These are phyloP conservation scores for Curvularia lunata DNA, from an alignment of 2,329 filamentous ascomycete genomes.

Conservation along the genomic window DNA sequence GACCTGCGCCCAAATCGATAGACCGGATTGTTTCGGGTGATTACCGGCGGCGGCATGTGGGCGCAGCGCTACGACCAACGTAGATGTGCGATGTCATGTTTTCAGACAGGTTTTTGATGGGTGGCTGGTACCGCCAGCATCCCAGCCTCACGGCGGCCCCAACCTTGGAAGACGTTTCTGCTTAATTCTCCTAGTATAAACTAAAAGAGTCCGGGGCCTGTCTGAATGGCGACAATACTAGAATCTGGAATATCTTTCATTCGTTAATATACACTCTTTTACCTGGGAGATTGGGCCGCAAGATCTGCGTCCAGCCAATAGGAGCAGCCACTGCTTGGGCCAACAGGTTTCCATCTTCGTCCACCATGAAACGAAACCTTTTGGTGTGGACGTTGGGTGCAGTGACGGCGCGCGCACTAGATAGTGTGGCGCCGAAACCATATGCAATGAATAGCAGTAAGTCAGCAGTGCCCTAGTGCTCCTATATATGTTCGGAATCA, in stretches of 20 bases:
- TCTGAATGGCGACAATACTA: slow-evolving; percentile 17
- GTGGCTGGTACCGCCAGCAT: slow-evolving; percentile 33
- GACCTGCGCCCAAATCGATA: slow-evolving; percentile 20
- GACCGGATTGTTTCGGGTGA: slow-evolving; percentile 20
- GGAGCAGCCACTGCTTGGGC: slow-evolving; percentile 14
- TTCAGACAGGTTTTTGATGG: slow-evolving; percentile 21
- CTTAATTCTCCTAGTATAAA: slow-evolving; percentile 13
- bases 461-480: slow-evolving; percentile 1
- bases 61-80: slow-evolving; percentile 18
- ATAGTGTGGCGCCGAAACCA: slow-evolving; percentile 18
- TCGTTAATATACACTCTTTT: slow-evolving; percentile 13
- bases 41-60: slow-evolving; percentile 19
- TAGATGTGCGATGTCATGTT: slow-evolving; percentile 35
- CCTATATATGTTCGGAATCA: not conserved
- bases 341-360: slow-evolving; percentile 9
- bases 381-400: slow-evolving; percentile 26
- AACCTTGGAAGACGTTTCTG: slow-evolving; percentile 16
- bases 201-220: slow-evolving; percentile 15
- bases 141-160: slow-evolving; percentile 22
- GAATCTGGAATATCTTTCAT: slow-evolving; percentile 9
- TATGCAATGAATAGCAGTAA: slow-evolving; percentile 21
- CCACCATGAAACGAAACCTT: slow-evolving; percentile 26
- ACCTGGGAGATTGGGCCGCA: slow-evolving; percentile 4
- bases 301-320: slow-evolving; percentile 18
- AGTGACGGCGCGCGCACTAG: slow-evolving; percentile 24